A percentile compares a stretch with the other conserved stretches of the same genome.
phyloP scores from a whole-genome alignment of 2,329 filamentous ascomycete species.

The Alternaria sp. region DNA sequence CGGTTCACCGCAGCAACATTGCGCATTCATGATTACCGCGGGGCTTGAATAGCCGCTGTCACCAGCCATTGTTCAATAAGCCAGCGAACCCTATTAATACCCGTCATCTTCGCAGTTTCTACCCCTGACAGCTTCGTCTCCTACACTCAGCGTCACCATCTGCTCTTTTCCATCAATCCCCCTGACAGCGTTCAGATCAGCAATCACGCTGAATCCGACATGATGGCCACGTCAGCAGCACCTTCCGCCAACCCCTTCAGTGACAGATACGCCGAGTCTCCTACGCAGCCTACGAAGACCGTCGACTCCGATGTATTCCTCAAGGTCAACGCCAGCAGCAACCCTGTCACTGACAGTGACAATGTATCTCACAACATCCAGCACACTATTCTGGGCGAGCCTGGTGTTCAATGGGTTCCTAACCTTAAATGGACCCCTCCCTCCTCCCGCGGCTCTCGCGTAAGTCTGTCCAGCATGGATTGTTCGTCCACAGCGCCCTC shows the following conservation, averaged over 20 bases:
- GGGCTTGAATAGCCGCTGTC: conserved; percentile 6
- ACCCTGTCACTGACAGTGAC: too few relatives aligned
- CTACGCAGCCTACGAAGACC: background rate
- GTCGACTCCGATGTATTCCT: background rate
- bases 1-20: background rate
- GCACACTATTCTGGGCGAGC: background rate
- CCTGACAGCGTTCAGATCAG: background rate
- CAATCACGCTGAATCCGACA: background rate
- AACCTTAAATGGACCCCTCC: conserved; percentile 6
- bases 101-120: background rate
- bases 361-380: background rate
- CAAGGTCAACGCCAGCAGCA: background rate
- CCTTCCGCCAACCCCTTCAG: conserved; percentile 14
- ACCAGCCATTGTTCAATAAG: background rate
- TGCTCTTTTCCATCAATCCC: background rate
- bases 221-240: background rate
- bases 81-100: background rate
- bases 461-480: background rate
- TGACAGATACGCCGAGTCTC: conserved; percentile 3
- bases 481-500: background rate
- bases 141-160: background rate
- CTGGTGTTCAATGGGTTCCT: conserved; percentile 10
- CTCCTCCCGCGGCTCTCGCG: background rate
- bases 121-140: background rate
- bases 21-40: conserved; percentile 3